Base-by-base conservation (phyloP, 164 flowering plant species). In the Aristolochia fimbriata region DNA sequence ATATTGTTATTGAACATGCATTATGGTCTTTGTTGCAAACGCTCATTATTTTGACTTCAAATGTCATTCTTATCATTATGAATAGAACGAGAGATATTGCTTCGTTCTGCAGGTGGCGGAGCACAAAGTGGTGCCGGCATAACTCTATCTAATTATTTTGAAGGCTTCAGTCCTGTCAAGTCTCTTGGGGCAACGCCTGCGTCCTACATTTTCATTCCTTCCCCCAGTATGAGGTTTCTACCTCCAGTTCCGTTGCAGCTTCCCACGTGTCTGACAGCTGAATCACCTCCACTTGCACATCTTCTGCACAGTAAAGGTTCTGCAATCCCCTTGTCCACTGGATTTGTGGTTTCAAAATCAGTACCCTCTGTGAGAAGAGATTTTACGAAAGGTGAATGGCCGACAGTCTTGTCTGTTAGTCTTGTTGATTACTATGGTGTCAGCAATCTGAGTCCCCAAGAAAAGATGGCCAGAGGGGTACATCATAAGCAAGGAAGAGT, bases 241-340 rank as follows among this genome's bases (percentile, higher is more conserved):
- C 86, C 95, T 57, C 83, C 96, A 2, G 51, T 67, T 12, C 88
- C 95, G 31, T 82, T 88, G 63, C 99, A 94, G 76, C 97, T 91
- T 21, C 97, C 99, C 15, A 86, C 85, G 54, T 86, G 95, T 73
- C 82, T 94, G 23, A 90, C 99, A 6, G 85, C 97, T 2, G 96
- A 88, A 62, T 94, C 99, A 23, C 99, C 97, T 4, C 99, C 99
- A 4, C 80, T 94, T 45, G 99, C 99, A 57, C 99, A 94, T 73
- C 96, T 94, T 60, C 79, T 94, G 27, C 99, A 94, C 66, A 91
- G 99, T 80, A 90, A 83, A 77, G 97, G 99, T 45, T 78, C 84
- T 51, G 96, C 97, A 4, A 75, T 84, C 58, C 96, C 97, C 45
- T 75, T 94, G n/a, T 83, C 93, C 37, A 91, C 96, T 4, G 96